These are phyloP conservation scores for Steccherinum ochraceum DNA, from an alignment of 768 basidiomycete species.

Conservation along the genomic window DNA sequence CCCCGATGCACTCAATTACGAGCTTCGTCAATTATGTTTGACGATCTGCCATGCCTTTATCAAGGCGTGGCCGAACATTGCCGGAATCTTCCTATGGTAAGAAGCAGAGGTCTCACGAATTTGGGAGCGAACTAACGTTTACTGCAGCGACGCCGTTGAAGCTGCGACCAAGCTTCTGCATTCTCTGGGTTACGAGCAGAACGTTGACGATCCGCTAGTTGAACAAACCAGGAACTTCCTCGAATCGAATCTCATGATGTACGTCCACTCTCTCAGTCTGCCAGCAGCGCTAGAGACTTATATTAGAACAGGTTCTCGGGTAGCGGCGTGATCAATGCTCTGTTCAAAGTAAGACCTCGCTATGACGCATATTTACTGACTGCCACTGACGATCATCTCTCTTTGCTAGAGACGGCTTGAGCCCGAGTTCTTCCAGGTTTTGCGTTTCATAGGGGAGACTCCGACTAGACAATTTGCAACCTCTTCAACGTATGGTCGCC, in stretches of 20 bases:
- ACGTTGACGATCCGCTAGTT: conserved; percentile 52
- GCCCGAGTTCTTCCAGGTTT: conserved; percentile 44
- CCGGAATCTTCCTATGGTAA: conserved; percentile 50
- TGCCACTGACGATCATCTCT: too few relatives aligned
- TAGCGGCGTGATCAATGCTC: conserved; percentile 48
- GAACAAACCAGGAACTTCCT: conserved; percentile 53
- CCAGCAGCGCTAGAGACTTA: not conserved
- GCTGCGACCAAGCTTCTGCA: conserved; percentile 41
- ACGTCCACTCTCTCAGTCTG: too few relatives aligned
- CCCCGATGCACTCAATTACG: conserved; percentile 47
- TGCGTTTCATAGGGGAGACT: conserved; percentile 21
- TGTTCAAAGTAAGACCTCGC: conserved; percentile 61
- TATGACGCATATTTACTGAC: too few relatives aligned
- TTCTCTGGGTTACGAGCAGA: conserved; percentile 33
- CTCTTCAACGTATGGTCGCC: conserved; percentile 3
- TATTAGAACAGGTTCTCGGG: conserved; percentile 39
- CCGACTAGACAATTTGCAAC: conserved; percentile 22
- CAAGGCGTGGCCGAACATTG: conserved; percentile 48
- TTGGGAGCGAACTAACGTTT: not conserved
- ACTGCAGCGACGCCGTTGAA: conserved; percentile 46
- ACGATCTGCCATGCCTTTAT: conserved; percentile 58
- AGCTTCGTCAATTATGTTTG: conserved; percentile 59
- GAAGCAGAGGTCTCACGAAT: conserved; percentile 17
- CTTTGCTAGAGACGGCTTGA: conserved; percentile 38
- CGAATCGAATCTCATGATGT: conserved; percentile 45